Percentiles rank a stretch among this genome's conserved stretches.
Evolutionary conservation across 2,329 filamentous ascomycete genomes (phyloP).

Genomic region (Trichoderma hamatum): DNA sequence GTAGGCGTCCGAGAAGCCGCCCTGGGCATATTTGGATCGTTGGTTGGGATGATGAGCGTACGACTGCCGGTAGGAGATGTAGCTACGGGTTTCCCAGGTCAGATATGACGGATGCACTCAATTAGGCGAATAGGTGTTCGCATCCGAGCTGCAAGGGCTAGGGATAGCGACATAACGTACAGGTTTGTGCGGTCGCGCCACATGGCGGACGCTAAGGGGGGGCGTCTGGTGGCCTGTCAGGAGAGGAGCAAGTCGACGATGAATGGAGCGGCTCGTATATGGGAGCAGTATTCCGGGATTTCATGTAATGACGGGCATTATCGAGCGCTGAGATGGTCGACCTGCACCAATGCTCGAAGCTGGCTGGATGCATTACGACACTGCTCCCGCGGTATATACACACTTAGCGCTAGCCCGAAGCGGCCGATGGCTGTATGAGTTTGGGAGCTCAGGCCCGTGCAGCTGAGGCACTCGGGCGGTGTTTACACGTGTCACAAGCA

Average conservation of each 20-base stretch:
- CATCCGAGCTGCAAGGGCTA: not conserved
- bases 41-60: constrained; percentile 93
- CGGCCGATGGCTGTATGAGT: not conserved
- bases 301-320: constrained; percentile 19
- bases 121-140: not conserved
- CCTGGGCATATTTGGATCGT: constrained; percentile 69
- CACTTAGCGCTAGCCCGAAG: constrained; percentile 10
- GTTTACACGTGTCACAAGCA: constrained; percentile 20
- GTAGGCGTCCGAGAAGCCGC: constrained; percentile 62
- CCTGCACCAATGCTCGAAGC: constrained; percentile 14
- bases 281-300: constrained; percentile 30
- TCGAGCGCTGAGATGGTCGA: constrained; percentile 2
- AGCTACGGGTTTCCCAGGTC: constrained; percentile 56
- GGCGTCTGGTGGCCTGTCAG: constrained; percentile 36
- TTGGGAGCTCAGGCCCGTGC: constrained; percentile 7
- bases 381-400: not conserved
- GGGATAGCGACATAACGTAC: constrained; percentile 54
- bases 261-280: constrained; percentile 24
- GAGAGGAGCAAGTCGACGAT: constrained; percentile 22
- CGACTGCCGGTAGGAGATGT: constrained; percentile 98
- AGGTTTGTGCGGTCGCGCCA: constrained; percentile 99
- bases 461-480: not conserved
- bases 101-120: constrained; percentile 25
- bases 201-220: constrained; percentile 67
- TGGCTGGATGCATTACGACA: constrained; percentile 27